phyloP scores from a whole-genome alignment of 2,329 filamentous ascomycete genomes.

The Curvularia spicifera region DNA sequence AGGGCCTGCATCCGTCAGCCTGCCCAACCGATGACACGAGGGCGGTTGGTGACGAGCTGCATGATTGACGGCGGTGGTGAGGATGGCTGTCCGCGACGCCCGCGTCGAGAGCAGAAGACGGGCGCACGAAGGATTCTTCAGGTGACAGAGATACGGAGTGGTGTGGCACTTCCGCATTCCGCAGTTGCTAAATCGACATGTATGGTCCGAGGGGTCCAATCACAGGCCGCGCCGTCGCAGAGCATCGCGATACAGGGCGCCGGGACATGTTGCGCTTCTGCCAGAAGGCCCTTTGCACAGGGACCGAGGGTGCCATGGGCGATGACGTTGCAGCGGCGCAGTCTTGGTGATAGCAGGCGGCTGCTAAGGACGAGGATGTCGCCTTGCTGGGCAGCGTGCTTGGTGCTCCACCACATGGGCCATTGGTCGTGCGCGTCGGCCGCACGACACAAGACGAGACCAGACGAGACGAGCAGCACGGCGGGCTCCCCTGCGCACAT shows the following conservation, averaged over 20 bases:
- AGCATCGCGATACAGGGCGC: neutral
- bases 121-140: neutral
- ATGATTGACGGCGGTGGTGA: neutral
- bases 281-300: neutral
- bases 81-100: neutral
- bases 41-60: neutral
- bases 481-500: too few species aligned
- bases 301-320: neutral
- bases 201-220: conserved; percentile 7
- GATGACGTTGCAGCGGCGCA: conserved; percentile 15
- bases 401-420: neutral
- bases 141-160: neutral
- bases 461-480: neutral
- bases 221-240: neutral
- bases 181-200: conserved; percentile 7
- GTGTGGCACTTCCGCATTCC: conserved; percentile 13
- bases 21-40: neutral
- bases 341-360: conserved; percentile 6
- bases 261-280: too few species aligned
- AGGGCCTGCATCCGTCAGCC: neutral
- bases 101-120: neutral
- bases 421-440: conserved; percentile 3
- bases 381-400: conserved; percentile 1
- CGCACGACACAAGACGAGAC: neutral
- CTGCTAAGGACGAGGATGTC: conserved; percentile 17